Base-by-base conservation (phyloP, 2,329 filamentous ascomycete species). In the Cadophora sp. region DNA sequence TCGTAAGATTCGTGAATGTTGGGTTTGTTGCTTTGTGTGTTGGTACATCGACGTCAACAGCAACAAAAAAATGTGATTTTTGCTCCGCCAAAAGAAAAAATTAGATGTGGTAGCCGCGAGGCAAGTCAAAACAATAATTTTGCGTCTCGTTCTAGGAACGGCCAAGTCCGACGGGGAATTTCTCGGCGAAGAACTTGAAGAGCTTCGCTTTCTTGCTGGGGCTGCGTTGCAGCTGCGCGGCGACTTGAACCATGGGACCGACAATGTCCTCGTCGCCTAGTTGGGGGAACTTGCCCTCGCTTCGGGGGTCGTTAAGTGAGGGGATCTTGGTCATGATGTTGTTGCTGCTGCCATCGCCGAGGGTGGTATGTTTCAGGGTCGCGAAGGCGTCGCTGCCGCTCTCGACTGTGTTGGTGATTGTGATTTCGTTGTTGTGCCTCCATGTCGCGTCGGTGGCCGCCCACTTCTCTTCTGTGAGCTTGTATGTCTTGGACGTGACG, bases 261-360 rank as follows among this genome's bases (percentile, higher is more conserved):
- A 97, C 93, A 76, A 97, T 96, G 78, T 97, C 94, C 73, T 94
- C 91, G 74, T 97, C 94, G 62, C 94, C 94, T 39, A 95, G 87
- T 73, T 90, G 89, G 27, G 94, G 94, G 75, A 97, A 97, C 79
- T 97, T 97, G 76, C 91, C 91, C 69, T 91, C 85, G 76, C 83
- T 81, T 78, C 84, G 79, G 65, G 90, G 83, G 76, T 92, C 89
- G 69, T 90, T 83, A 72, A 94, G 86, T 30, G 86, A 84, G 0
- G 91, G 91, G 70, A 94, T 87, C 65, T 87, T 87, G 67, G 86
- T 87, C 50, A 90, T 83, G 36, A 89, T 81, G 66, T 85, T 81
- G 41, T 62, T 70, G 39, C 50, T 71, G 14, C 56, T 64, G 27
- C 65, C 80, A 64, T 88, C 85, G 63, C 85, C 84, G 50, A 86